Conservation (phyloP, 441 rosid species). For the Gossypium aridum region DNA sequence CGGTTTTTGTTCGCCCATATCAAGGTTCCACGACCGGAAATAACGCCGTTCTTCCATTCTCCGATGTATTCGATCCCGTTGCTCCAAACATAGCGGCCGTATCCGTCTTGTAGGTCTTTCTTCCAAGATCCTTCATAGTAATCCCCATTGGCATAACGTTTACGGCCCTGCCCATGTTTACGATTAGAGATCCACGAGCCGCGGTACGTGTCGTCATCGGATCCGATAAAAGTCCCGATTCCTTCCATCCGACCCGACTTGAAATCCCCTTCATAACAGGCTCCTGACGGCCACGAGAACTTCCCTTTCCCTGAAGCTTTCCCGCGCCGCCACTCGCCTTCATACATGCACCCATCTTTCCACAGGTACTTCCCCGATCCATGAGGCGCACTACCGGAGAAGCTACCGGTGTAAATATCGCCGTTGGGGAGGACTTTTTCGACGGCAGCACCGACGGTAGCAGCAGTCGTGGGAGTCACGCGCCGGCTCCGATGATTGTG, state of each 20-base stretch:
- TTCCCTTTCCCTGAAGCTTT: constrained; percentile 90
- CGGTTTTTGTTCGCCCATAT: constrained; percentile 67
- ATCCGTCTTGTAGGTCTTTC: constrained; percentile 77
- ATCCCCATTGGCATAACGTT: constrained; percentile 77
- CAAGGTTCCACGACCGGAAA: constrained; percentile 63
- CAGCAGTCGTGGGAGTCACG: constrained; percentile 59
- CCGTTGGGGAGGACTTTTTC: constrained; percentile 79
- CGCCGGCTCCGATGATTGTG: constrained; percentile 42
- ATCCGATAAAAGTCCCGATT: constrained; percentile 71
- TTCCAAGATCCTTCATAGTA: constrained; percentile 76
- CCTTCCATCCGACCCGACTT: constrained; percentile 96
- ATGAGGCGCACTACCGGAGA: constrained; percentile 63
- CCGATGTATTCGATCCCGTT: constrained; percentile 77
- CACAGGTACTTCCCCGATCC: constrained; percentile 94
- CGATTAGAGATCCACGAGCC: constrained; percentile 80
- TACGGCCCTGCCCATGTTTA: constrained; percentile 73
- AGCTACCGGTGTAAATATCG: constrained; percentile 77
- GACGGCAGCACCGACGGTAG: constrained; percentile 12
- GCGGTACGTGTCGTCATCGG: constrained; percentile 77
- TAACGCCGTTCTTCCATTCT: constrained; percentile 82
- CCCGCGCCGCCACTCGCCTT: constrained; percentile 88
- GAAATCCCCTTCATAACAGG: constrained; percentile 82
- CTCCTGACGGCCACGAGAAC: constrained; percentile 98
- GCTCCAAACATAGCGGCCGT: constrained; percentile 75
- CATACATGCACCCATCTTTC: constrained; percentile 97